Base-by-base conservation (phyloP, 805 yeast species). In the Nakazawaea sp. region DNA sequence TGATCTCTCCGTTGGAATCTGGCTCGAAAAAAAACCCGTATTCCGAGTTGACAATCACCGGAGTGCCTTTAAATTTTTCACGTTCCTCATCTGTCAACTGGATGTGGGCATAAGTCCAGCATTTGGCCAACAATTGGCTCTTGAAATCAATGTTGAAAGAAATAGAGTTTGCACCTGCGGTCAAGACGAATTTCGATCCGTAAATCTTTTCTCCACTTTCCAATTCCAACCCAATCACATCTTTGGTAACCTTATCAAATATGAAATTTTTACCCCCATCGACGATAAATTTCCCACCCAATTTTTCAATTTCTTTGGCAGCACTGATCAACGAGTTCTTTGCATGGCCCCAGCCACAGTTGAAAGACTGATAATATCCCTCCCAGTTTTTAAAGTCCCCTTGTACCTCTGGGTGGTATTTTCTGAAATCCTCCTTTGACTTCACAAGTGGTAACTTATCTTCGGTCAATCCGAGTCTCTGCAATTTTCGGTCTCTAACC, bases 11-110 rank as follows among this genome's bases (percentile, higher is more conserved):
- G 30, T 50, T 47, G 12, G 36, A 28, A 40, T 59, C 64, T 5
- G 66, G 62, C 30, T 59, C 66, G 36, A 61, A 60, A 34, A 60
- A 53, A 43, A 59, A 62, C 0, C 67, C 66, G 28, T 46, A 46
- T 24, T 59, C 63, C 23, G 42, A 41, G 34, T 56, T 56, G 21
- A 57, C 38, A 5, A 60, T 42, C 6, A 60, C 62, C 1, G 66
- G 66, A 12, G 45, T 43, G 9, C 46, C 48, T 35, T 48, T 58
- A 23, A 56, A 41, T 12, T 32, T 35, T 5, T 31, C 27, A 16
- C 55, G 50, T 42, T 61, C 65, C 23, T 53, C 57, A 0, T 47
- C 53, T 4, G 53, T 44, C 13, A 61, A 40, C 38, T 52, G 50
- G 34, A 61, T 49, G 35, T 59, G 64, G 15, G 56, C 64, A 30